These are phyloP conservation scores for Dryas alaskensis DNA, from an alignment of 306 rosid species.

Conservation along the genomic window DNA sequence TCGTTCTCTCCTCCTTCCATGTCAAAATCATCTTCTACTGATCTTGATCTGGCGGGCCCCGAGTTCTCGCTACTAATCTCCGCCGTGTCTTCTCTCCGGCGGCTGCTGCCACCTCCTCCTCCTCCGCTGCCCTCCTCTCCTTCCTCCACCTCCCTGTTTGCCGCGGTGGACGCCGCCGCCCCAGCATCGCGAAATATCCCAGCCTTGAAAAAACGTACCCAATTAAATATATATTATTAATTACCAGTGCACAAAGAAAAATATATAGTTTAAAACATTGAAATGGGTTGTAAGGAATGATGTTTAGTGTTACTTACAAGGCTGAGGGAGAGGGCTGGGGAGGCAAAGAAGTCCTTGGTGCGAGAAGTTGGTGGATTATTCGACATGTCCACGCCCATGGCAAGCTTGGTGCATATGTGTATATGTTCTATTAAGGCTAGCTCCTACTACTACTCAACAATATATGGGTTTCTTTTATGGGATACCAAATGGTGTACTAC, in stretches of 20 bases:
- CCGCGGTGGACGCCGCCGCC: constrained; percentile 26
- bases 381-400: constrained; percentile 94
- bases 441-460: no score
- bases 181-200: constrained; percentile 84
- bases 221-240: no score
- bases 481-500: constrained; percentile 14
- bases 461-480: constrained; percentile 30
- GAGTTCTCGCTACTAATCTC: constrained; percentile 94
- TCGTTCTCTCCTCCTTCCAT: constrained; percentile 58
- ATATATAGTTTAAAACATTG: not conserved
- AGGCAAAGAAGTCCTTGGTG: constrained; percentile 78
- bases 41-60: constrained; percentile 74
- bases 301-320: constrained; percentile 44
- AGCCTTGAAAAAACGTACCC: constrained; percentile 42
- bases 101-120: constrained; percentile 31
- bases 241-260: no score
- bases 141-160: constrained; percentile 66
- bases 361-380: constrained; percentile 73
- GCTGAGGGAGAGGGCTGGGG: constrained; percentile 96
- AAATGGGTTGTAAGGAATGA: not conserved
- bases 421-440: not conserved
- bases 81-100: constrained; percentile 47
- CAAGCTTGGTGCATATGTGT: constrained; percentile 12
- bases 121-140: constrained; percentile 84
- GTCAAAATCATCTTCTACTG: constrained; percentile 86